Evolutionary conservation across 202 grass and related monocot genomes (phyloP).

Genomic region (Setaria viridis): DNA sequence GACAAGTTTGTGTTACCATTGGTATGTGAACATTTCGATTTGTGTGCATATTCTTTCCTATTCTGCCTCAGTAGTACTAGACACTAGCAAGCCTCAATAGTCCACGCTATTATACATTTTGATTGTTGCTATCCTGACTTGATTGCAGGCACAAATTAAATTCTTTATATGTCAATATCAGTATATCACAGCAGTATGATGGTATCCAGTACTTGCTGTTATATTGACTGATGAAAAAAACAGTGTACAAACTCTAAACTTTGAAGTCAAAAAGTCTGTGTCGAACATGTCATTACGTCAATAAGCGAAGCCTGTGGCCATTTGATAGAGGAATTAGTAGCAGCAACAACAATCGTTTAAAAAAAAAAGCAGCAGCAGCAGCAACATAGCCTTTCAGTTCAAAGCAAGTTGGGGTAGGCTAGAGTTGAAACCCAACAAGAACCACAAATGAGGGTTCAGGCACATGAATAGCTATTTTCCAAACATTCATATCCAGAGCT

Average conservation of each 20-base stretch:
- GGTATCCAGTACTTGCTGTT: background rate
- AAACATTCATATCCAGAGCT: too few relatives aligned
- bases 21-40: slow-evolving; percentile 51
- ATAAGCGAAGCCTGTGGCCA: background rate
- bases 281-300: background rate
- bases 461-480: too few relatives aligned
- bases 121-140: slow-evolving; percentile 1
- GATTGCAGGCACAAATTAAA: slow-evolving; percentile 6
- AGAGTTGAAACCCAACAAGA: too few relatives aligned
- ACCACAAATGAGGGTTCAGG: too few relatives aligned
- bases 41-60: background rate
- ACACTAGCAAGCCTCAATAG: background rate
- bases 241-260: background rate
- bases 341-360: too few relatives aligned
- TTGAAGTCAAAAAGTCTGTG: slow-evolving; percentile 14
- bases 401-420: too few relatives aligned
- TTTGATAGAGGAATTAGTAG: background rate
- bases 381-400: too few relatives aligned
- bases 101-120: background rate
- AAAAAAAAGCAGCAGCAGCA: too few relatives aligned
- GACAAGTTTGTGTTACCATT: slow-evolving; percentile 53
- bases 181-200: background rate
- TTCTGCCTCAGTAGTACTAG: slow-evolving; percentile 23
- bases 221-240: slow-evolving; percentile 8
- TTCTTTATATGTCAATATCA: background rate